Percentiles rank a stretch among this genome's conserved stretches.
These are phyloP conservation scores for Podochytrium sp. DNA, from an alignment of 192 early-diverging fungal genomes.

Conservation along the genomic window DNA sequence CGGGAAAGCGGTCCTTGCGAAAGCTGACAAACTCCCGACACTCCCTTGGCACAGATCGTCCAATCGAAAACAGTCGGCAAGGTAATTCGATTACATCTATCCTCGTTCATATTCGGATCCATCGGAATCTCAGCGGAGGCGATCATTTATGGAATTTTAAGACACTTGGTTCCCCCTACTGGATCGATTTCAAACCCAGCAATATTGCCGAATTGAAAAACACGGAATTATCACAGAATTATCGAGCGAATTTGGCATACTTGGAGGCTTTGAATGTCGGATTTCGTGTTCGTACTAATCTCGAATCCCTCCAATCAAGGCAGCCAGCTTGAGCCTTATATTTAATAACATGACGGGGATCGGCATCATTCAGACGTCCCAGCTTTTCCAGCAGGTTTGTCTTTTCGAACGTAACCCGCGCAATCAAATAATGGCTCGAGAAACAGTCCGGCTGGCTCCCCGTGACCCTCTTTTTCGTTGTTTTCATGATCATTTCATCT, in stretches of 20 bases:
- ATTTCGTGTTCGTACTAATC: too few species aligned
- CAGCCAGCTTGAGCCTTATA: too few species aligned
- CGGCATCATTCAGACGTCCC: slow-evolving; percentile 22
- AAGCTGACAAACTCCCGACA: too few species aligned
- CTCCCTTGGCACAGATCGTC: neutral
- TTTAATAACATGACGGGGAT: slow-evolving; percentile 34
- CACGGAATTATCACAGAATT: too few species aligned
- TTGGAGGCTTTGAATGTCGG: too few species aligned
- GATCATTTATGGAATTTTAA: too few species aligned
- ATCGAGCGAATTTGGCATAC: too few species aligned
- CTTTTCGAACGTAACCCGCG: neutral
- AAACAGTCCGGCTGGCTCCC: slow-evolving; percentile 33
- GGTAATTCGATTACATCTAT: neutral
- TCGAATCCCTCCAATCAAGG: too few species aligned
- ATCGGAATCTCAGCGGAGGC: neutral
- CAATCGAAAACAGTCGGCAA: slow-evolving; percentile 14
- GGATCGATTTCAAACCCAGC: too few species aligned
- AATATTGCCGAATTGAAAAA: too few species aligned
- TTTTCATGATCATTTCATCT: slow-evolving; percentile 51
- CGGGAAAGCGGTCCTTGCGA: too few species aligned
- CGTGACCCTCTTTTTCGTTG: slow-evolving; percentile 26
- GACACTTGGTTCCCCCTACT: too few species aligned
- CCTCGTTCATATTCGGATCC: neutral
- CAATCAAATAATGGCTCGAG: neutral
- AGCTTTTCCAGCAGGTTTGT: slow-evolving; percentile 28